Conservation (phyloP, 78 protist genomes). For the Guillardia theta region DNA sequence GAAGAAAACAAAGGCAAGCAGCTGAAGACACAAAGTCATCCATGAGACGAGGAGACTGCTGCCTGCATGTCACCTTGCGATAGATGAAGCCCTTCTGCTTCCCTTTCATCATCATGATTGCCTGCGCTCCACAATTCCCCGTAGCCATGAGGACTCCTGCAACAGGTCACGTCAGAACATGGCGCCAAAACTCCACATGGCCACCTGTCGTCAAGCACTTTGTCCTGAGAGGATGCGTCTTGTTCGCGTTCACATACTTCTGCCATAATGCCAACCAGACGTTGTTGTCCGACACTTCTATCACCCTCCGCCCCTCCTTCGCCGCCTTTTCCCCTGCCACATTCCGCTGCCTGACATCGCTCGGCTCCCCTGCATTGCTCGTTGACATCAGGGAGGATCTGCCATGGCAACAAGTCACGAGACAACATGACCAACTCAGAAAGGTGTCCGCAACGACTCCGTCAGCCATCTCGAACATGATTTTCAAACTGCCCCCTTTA, state of each 20-base stretch:
- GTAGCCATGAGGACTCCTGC: not conserved
- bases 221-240: not conserved
- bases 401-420: too few species aligned
- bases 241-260: not conserved
- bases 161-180: not conserved
- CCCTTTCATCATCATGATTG: not conserved
- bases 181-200: not conserved
- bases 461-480: too few species aligned
- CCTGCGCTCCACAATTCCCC: not conserved
- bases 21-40: not conserved
- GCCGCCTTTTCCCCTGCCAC: too few species aligned
- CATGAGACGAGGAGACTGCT: not conserved
- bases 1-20: not conserved
- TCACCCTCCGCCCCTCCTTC: too few species aligned
- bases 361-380: too few species aligned
- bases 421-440: too few species aligned
- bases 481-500: too few species aligned
- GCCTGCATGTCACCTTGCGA: not conserved
- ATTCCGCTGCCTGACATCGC: too few species aligned
- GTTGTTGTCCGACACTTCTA: too few species aligned
- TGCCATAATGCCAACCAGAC: too few species aligned
- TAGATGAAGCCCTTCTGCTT: not conserved
- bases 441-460: too few species aligned
- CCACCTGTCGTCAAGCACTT: not conserved
- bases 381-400: too few species aligned